Conservation (phyloP, 306 rosid genomes). For the Corylus avellana region DNA sequence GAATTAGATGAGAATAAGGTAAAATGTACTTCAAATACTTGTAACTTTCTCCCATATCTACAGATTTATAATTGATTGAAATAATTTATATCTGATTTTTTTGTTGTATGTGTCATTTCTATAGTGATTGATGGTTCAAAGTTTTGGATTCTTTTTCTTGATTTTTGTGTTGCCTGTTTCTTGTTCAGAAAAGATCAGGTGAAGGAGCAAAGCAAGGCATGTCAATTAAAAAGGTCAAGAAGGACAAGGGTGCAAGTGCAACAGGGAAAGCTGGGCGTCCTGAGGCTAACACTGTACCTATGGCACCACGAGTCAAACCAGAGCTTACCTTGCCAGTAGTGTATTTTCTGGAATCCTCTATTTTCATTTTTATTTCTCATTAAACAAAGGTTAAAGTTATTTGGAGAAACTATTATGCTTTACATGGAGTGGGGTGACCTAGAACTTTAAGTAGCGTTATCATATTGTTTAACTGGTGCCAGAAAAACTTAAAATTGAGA, state of each 20-base stretch:
- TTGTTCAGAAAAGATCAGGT: slow-evolving; percentile 69
- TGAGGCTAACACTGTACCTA: slow-evolving; percentile 55
- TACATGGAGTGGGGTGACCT: background rate
- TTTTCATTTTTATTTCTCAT: slow-evolving; percentile 4
- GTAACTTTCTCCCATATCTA: background rate
- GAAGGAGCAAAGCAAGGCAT: slow-evolving; percentile 93
- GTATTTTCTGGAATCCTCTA: slow-evolving; percentile 51
- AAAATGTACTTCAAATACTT: slow-evolving; percentile 18
- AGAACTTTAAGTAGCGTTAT: background rate
- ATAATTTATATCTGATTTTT: background rate
- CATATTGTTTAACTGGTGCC: background rate
- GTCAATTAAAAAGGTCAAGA: slow-evolving; percentile 78
- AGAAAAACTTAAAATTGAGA: background rate
- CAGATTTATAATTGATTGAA: slow-evolving; percentile 5
- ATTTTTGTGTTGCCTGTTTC: slow-evolving; percentile 23
- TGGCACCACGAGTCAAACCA: slow-evolving; percentile 91
- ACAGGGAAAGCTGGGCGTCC: slow-evolving; percentile 66
- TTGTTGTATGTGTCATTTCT: background rate
- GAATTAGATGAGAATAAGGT: slow-evolving; percentile 90
- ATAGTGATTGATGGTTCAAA: background rate
- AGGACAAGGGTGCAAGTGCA: slow-evolving; percentile 80
- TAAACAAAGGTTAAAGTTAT: background rate
- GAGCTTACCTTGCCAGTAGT: slow-evolving; percentile 80
- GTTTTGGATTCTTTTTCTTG: slow-evolving; percentile 21
- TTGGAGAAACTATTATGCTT: background rate